Conservation (phyloP, 108 stramenopile species). For the Stephanodiscus minutulus region DNA sequence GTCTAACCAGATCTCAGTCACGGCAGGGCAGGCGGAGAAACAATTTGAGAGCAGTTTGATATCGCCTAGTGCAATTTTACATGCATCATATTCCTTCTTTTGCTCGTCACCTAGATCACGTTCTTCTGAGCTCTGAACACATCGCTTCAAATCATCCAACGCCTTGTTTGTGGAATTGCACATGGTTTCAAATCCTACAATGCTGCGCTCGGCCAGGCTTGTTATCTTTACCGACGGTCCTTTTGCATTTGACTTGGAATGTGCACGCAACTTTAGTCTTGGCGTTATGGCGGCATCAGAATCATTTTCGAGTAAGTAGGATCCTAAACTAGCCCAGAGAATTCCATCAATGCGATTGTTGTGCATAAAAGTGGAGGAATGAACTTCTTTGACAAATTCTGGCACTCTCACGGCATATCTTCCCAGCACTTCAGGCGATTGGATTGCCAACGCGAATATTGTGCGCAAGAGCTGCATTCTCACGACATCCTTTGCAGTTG, state of each 20-base stretch:
- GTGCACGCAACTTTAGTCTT: slow-evolving; percentile 28
- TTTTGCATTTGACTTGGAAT: slow-evolving; percentile 14
- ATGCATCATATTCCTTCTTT: slow-evolving; percentile 13
- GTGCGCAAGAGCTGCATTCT: slow-evolving; percentile 43
- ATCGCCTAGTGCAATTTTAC: slow-evolving; percentile 26
- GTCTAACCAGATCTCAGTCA: slow-evolving; percentile 36
- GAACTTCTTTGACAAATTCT: slow-evolving; percentile 43
- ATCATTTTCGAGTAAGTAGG: slow-evolving; percentile 34
- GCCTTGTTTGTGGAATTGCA: slow-evolving; percentile 22
- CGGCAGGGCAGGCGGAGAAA: slow-evolving; percentile 31
- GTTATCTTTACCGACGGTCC: slow-evolving; percentile 11
- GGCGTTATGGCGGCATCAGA: slow-evolving; percentile 14
- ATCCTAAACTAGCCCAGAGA: slow-evolving; percentile 41
- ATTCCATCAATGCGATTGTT: slow-evolving; percentile 44
- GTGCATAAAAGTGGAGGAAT: slow-evolving; percentile 32
- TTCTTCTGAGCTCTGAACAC: neutral
- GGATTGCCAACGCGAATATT: slow-evolving; percentile 29
- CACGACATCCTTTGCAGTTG: slow-evolving; percentile 24
- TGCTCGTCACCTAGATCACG: slow-evolving; percentile 8
- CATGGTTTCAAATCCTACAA: slow-evolving; percentile 21
- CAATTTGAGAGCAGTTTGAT: slow-evolving; percentile 39
- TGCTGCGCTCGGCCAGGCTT: slow-evolving; percentile 29
- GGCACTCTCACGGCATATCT: slow-evolving; percentile 41
- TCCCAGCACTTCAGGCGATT: slow-evolving; percentile 38
- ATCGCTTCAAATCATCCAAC: slow-evolving; percentile 20